phyloP scores from a whole-genome alignment of 2,329 filamentous ascomycete genomes.

The Neofusicoccum umdonicola region DNA sequence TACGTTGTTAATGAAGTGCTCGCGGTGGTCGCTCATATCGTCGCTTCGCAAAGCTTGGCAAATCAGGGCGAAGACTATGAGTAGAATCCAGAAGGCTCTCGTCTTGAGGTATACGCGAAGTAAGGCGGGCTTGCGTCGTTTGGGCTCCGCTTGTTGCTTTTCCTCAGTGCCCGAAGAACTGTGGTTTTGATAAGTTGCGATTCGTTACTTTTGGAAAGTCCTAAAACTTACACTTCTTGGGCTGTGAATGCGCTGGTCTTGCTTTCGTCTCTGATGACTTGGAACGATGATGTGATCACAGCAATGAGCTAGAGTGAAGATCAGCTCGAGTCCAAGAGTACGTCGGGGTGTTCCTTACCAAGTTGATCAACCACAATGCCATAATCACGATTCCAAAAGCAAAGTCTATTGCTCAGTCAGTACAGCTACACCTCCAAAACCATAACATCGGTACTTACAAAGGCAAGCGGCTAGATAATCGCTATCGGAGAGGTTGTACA shows the following conservation, averaged over 20 bases:
- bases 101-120: constrained; percentile 75
- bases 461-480: constrained; percentile 73
- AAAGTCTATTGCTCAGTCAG: constrained; percentile 65
- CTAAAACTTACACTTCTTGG: constrained; percentile 51
- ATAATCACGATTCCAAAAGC: constrained; percentile 77
- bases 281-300: constrained; percentile 97
- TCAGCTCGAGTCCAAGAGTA: not conserved
- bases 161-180: constrained; percentile 34
- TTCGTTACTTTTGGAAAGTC: not conserved
- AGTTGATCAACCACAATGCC: constrained; percentile 93
- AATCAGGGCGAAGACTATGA: constrained; percentile 79
- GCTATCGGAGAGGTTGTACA: constrained; percentile 89
- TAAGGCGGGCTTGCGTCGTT: constrained; percentile 51
- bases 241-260: constrained; percentile 89
- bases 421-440: not conserved
- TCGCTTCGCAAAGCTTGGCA: constrained; percentile 76
- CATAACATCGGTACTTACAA: not conserved
- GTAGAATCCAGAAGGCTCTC: constrained; percentile 70
- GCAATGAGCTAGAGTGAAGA: constrained; percentile 61
- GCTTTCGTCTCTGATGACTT: constrained; percentile 96
- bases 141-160: constrained; percentile 34
- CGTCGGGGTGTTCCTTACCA: constrained; percentile 38
- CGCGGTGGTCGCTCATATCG: constrained; percentile 63
- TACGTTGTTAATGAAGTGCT: constrained; percentile 64
- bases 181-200: not conserved